These are phyloP conservation scores for Oryza rufipogon DNA, from an alignment of 176 grass and related monocot genomes.

Conservation along the genomic window DNA sequence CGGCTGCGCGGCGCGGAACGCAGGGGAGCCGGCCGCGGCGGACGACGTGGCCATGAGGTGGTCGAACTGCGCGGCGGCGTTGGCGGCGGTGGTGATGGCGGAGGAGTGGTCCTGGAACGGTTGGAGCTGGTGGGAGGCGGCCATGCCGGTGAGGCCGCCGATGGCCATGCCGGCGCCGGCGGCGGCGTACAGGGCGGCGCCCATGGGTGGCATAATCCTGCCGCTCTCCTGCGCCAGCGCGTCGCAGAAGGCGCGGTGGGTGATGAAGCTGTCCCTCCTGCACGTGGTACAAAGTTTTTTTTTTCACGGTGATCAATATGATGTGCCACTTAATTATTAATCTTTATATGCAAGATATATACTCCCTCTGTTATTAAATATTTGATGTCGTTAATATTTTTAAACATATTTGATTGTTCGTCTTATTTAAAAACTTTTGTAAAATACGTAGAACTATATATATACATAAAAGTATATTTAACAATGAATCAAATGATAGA, in stretches of 20 bases:
- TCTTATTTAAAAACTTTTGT: no score
- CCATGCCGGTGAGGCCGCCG: constrained; percentile 50
- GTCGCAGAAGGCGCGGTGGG: constrained; percentile 87
- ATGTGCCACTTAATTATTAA: no score
- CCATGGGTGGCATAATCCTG: constrained; percentile 43
- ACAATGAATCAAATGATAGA: no score
- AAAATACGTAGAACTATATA: no score
- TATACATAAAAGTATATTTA: no score
- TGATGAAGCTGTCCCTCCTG: constrained; percentile 97
- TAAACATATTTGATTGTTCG: no score
- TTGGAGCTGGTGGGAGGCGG: constrained; percentile 41
- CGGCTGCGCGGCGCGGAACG: constrained; percentile 37
- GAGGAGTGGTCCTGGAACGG: constrained; percentile 38
- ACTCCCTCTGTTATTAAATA: no score
- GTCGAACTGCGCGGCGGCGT: constrained; percentile 53
- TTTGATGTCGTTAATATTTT: no score
- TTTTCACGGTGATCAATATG: no score
- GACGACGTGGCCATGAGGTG: constrained; percentile 37
- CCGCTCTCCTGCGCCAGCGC: constrained; percentile 85
- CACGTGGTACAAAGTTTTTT: not conserved
- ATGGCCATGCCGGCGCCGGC: constrained; percentile 47
- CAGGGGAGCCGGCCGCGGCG: not conserved
- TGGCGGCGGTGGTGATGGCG: constrained; percentile 30
- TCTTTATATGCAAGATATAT: no score
- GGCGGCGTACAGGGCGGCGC: constrained; percentile 48